These are phyloP conservation scores for Phytophthora cryptogea DNA, from an alignment of 352 stramenopile genomes.

Conservation along the genomic window DNA sequence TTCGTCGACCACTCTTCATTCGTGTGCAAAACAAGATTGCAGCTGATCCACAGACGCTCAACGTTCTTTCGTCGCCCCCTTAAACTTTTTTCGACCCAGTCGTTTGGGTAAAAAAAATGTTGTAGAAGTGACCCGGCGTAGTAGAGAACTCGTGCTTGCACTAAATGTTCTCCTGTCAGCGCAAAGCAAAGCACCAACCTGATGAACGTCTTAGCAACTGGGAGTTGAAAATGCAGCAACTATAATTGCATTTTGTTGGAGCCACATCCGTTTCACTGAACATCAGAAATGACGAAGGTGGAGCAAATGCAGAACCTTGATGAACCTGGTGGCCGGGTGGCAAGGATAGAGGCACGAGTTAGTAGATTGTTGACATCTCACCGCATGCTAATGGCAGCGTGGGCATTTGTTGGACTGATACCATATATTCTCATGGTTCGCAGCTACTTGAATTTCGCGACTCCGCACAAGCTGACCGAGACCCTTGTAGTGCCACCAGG, in stretches of 20 bases:
- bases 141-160: no score
- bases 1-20: not conserved
- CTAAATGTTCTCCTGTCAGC: no score
- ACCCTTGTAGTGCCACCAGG: conserved; percentile 11
- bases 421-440: conserved; percentile 24
- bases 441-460: conserved; percentile 28
- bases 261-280: not conserved
- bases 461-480: conserved; percentile 24
- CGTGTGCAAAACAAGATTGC: not conserved
- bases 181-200: no score
- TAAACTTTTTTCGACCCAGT: no score
- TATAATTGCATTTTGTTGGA: not conserved
- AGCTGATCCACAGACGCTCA: not conserved
- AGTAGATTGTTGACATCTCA: not conserved
- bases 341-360: not conserved
- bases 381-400: conserved; percentile 8
- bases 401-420: conserved; percentile 14
- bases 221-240: not conserved
- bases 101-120: no score
- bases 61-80: not conserved
- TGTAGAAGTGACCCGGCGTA: no score
- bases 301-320: not conserved
- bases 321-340: not conserved
- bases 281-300: not conserved
- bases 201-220: no score